Evolutionary conservation across 768 basidiomycete species (phyloP), one percentile per base, ranked within the genome.

Genomic region (Panellus pusillus): DNA sequence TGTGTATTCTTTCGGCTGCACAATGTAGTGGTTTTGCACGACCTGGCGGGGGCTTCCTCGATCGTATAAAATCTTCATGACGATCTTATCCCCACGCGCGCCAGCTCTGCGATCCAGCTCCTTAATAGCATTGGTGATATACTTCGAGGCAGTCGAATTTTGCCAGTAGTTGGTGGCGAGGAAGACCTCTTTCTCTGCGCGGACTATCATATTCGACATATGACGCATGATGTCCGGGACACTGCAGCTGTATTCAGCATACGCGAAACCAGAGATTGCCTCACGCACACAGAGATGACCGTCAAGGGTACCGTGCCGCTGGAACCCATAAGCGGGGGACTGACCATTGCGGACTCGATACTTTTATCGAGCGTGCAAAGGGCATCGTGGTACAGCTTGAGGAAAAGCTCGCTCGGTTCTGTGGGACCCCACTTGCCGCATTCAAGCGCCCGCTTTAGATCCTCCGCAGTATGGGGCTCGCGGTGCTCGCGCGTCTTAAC

Each of bases 171-270:
- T 88, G 5, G 87, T 88, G 2, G 83, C 84, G 13, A 89, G 70
- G 58, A 89, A 74, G 14, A 88, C 77, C 69, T 89, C 86, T 36
- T 79, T 71, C 61, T 85, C 70, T 9, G 86, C 86, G 28, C 74
- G 70, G 19, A 83, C 75, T 47, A 89, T 86, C 44, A 81, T 72
- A 44, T 83, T 79, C 17, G 78, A 74, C 68, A 86, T 84, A 62
- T 89, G 87, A 47, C 78, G 75, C 76, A 87, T 85, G 59, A 88
- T 89, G 61, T 89, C 87, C 0, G 87, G 84, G 41, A 87, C 83
- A 39, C 78, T 81, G 54, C 8, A 53, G 35, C 47, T 47, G 27
- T 12, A 18, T 13, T 35, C 17, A 18, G 39, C 46, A 24, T 2
- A 43, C 20, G 6, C 24, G 28, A 19, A 31, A 54, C 44, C 4